Conservation (phyloP, 345 rosid genomes). For the Stellera chamaejasme region DNA sequence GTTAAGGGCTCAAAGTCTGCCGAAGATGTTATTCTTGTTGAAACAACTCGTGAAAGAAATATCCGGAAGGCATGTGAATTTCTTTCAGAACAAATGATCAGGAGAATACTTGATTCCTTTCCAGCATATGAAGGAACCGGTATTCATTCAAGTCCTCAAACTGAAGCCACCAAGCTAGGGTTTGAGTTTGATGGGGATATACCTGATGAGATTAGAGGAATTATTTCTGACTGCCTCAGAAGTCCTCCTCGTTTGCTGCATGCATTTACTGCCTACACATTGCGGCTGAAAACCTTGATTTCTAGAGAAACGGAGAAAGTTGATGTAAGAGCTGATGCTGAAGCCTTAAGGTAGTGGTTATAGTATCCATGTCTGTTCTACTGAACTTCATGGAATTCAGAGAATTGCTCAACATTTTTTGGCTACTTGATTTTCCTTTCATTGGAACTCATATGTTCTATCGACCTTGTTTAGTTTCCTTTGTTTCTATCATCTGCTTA, state of each 20-base stretch:
- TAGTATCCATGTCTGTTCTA: slow-evolving; percentile 2
- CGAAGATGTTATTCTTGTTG: slow-evolving; percentile 81
- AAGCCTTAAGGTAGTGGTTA: slow-evolving; percentile 49
- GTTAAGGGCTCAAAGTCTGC: slow-evolving; percentile 70
- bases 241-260: slow-evolving; percentile 77
- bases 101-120: slow-evolving; percentile 58
- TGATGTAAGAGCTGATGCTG: slow-evolving; percentile 93
- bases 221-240: slow-evolving; percentile 51
- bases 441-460: not conserved
- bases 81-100: slow-evolving; percentile 62
- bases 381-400: not conserved
- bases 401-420: too few species aligned
- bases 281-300: slow-evolving; percentile 53
- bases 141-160: slow-evolving; percentile 64
- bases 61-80: slow-evolving; percentile 81
- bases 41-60: slow-evolving; percentile 66
- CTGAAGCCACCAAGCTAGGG: slow-evolving; percentile 66
- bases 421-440: not conserved
- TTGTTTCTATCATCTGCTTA: too few species aligned
- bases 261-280: slow-evolving; percentile 64
- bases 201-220: slow-evolving; percentile 64
- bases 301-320: slow-evolving; percentile 78
- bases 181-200: slow-evolving; percentile 80
- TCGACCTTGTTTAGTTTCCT: too few species aligned
- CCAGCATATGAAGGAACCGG: slow-evolving; percentile 95